Evolutionary conservation across 73 alveolate species (phyloP).

Genomic region (Tetrahymena elliotti): DNA sequence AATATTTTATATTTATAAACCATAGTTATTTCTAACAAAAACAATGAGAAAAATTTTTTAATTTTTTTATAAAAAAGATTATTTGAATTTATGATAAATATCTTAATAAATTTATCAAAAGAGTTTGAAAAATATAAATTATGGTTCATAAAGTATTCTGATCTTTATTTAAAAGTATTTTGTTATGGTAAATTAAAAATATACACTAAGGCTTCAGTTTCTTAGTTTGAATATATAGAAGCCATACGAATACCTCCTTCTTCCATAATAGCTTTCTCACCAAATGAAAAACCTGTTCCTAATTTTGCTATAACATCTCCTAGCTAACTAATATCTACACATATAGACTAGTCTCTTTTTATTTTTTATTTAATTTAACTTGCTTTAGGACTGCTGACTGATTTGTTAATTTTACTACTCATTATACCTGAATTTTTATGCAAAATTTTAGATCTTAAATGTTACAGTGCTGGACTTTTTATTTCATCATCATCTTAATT

Average conservation of each 20-base stretch:
- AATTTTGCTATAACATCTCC: neutral
- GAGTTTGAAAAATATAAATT: too few relatives aligned
- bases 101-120: too few relatives aligned
- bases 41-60: too few relatives aligned
- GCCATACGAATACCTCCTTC: neutral
- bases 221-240: neutral
- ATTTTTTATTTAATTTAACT: neutral
- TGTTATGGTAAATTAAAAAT: neutral
- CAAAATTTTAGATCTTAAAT: neutral
- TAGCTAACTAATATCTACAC: neutral
- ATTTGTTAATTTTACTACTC: neutral
- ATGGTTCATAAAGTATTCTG: too few relatives aligned
- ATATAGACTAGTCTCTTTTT: neutral
- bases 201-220: neutral
- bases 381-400: neutral
- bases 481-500: neutral
- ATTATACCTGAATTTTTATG: neutral
- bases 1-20: too few relatives aligned
- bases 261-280: neutral
- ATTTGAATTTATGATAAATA: too few relatives aligned
- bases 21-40: too few relatives aligned
- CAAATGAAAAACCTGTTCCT: neutral
- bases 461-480: neutral
- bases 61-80: too few relatives aligned
- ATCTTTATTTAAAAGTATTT: too few relatives aligned